Evolutionary conservation across 1,139 yeast genomes (phyloP).

Genomic region (Suhomyces bokatorum): DNA sequence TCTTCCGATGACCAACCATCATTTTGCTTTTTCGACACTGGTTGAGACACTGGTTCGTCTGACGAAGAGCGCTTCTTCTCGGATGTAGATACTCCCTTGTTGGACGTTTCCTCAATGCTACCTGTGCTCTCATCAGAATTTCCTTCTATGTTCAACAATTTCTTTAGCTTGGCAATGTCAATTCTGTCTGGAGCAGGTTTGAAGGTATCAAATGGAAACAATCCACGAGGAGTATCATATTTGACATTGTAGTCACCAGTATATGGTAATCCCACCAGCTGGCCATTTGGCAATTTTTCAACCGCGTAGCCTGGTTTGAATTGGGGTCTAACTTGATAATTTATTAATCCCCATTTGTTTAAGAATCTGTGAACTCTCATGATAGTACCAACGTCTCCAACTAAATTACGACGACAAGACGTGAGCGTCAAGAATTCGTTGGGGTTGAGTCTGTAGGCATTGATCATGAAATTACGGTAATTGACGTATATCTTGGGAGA

Average conservation of each 20-base stretch:
- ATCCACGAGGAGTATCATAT: constrained; percentile 90
- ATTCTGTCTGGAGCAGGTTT: constrained; percentile 56
- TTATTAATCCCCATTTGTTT: constrained; percentile 94
- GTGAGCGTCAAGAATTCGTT: constrained; percentile 90
- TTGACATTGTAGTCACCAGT: constrained; percentile 69
- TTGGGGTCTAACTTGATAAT: constrained; percentile 83
- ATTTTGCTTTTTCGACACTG: constrained; percentile 40
- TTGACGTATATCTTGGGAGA: constrained; percentile 85
- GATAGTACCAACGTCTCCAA: constrained; percentile 94
- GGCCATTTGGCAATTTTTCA: constrained; percentile 56
- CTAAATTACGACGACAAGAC: constrained; percentile 89
- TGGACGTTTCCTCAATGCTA: neutral
- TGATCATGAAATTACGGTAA: constrained; percentile 91
- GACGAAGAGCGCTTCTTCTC: constrained; percentile 12
- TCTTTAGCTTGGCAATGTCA: constrained; percentile 58
- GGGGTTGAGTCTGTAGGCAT: constrained; percentile 89
- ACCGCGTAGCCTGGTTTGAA: constrained; percentile 62
- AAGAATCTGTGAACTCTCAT: constrained; percentile 88
- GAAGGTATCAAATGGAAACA: constrained; percentile 88
- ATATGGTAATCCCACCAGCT: constrained; percentile 53
- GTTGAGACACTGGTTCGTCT: constrained; percentile 14
- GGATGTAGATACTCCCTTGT: neutral
- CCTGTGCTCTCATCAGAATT: constrained; percentile 6
- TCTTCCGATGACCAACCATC: constrained; percentile 71
- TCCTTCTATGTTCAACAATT: constrained; percentile 35